phyloP scores from a whole-genome alignment of 176 grass and related monocot species.

The Raddia guianensis region DNA sequence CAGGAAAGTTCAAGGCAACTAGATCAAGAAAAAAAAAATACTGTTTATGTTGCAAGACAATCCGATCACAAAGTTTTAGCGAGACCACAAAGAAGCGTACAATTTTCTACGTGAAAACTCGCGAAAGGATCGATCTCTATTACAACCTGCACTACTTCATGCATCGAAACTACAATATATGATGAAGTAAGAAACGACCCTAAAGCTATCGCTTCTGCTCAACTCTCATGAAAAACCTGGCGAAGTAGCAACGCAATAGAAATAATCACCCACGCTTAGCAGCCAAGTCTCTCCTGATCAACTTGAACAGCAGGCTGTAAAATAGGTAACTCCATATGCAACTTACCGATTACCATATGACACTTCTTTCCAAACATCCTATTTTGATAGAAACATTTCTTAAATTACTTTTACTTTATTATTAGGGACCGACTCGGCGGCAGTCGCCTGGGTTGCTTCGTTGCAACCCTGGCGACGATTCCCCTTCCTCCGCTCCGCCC shows the following conservation, averaged over 20 bases:
- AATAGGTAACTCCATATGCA: neutral
- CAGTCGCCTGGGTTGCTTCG: no score
- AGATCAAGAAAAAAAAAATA: neutral
- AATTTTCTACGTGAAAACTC: neutral
- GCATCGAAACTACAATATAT: neutral
- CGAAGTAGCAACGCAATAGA: neutral
- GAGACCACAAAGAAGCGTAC: neutral
- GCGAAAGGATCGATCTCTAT: neutral
- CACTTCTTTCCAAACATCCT: no score
- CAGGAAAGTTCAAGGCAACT: neutral
- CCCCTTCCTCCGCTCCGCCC: no score
- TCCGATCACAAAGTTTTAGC: neutral
- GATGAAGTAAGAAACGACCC: neutral
- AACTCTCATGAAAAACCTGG: neutral
- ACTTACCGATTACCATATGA: no score
- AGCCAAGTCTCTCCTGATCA: neutral
- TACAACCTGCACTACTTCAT: neutral
- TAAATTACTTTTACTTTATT: no score
- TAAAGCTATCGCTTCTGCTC: neutral
- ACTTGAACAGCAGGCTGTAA: neutral
- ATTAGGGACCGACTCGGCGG: no score
- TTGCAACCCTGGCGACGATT: no score
- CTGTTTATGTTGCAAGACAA: neutral
- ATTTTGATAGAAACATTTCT: no score
- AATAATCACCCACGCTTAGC: constrained; percentile 10